These are phyloP conservation scores for Plasmopara muralis DNA, from an alignment of 352 stramenopile genomes.

Conservation along the genomic window DNA sequence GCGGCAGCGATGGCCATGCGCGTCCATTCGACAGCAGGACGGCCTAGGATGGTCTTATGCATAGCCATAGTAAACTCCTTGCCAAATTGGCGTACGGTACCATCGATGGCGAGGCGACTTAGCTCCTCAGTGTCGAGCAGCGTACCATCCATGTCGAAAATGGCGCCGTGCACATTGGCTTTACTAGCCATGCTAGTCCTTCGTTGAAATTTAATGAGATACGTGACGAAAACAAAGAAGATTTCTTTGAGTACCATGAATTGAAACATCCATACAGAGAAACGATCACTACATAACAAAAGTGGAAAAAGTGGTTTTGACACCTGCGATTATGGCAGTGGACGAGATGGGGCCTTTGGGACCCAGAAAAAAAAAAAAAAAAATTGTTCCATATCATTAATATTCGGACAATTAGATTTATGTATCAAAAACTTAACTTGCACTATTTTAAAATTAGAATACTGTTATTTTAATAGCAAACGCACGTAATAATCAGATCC, in stretches of 20 bases:
- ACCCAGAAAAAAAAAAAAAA: too few species aligned
- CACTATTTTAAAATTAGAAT: too few species aligned
- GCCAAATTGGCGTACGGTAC: constrained; percentile 48
- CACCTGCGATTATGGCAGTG: too few species aligned
- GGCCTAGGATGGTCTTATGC: constrained; percentile 72
- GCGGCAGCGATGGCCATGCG: constrained; percentile 48
- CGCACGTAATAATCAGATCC: not conserved
- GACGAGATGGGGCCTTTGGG: too few species aligned
- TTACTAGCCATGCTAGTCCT: constrained; percentile 3
- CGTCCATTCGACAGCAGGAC: constrained; percentile 62
- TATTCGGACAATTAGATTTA: too few species aligned
- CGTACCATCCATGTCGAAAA: constrained; percentile 83
- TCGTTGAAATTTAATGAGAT: not conserved
- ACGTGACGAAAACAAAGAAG: too few species aligned
- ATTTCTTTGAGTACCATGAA: too few species aligned
- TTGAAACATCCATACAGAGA: too few species aligned
- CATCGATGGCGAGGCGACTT: constrained; percentile 51
- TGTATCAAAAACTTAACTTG: too few species aligned
- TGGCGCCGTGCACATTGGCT: constrained; percentile 32
- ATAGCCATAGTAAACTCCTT: constrained; percentile 49
- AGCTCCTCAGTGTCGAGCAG: constrained; percentile 76
- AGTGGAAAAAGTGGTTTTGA: too few species aligned
- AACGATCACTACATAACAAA: too few species aligned
- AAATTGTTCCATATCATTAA: too few species aligned
- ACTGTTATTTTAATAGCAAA: not conserved